Evolutionary conservation across 768 basidiomycete species (phyloP).

Genomic region (Auricularia heimuer): DNA sequence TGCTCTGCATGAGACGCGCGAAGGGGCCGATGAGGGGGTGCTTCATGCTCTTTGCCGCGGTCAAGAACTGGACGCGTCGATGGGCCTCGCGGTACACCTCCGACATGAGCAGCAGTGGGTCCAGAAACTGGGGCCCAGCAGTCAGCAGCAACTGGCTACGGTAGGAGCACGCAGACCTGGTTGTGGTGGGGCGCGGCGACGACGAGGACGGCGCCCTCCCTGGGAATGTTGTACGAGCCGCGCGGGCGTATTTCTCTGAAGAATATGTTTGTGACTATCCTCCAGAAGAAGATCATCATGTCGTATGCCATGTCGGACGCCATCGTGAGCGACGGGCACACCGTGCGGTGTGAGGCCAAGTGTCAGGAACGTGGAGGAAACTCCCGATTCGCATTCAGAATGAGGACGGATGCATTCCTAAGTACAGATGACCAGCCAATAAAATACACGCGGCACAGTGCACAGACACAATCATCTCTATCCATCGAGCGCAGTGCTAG

Average conservation of each 20-base stretch:
- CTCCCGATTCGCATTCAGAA: too few species aligned
- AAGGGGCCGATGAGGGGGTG: conserved; percentile 72
- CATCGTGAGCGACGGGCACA: not conserved
- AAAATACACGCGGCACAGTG: not conserved
- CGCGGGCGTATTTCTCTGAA: conserved; percentile 92
- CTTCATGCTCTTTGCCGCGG: conserved; percentile 83
- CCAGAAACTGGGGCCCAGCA: conserved; percentile 62
- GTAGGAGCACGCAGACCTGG: conserved; percentile 42
- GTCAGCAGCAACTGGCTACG: not conserved
- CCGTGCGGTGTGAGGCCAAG: not conserved
- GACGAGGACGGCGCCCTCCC: conserved; percentile 84
- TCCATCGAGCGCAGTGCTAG: not conserved
- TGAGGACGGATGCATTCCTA: too few species aligned
- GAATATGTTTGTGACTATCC: conserved; percentile 71
- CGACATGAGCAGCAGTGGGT: conserved; percentile 74
- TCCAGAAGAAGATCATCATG: conserved; percentile 74
- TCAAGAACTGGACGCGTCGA: conserved; percentile 75
- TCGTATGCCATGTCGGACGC: conserved; percentile 44
- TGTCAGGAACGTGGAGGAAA: not conserved
- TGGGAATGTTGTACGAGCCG: conserved; percentile 90
- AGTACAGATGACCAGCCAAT: not conserved
- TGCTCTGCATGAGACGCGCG: conserved; percentile 75
- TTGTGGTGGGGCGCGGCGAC: conserved; percentile 90
- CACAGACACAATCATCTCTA: not conserved
- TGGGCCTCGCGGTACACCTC: conserved; percentile 80